phyloP scores from a whole-genome alignment of 306 rosid genomes.

The Psophocarpus tetragonolobus region DNA sequence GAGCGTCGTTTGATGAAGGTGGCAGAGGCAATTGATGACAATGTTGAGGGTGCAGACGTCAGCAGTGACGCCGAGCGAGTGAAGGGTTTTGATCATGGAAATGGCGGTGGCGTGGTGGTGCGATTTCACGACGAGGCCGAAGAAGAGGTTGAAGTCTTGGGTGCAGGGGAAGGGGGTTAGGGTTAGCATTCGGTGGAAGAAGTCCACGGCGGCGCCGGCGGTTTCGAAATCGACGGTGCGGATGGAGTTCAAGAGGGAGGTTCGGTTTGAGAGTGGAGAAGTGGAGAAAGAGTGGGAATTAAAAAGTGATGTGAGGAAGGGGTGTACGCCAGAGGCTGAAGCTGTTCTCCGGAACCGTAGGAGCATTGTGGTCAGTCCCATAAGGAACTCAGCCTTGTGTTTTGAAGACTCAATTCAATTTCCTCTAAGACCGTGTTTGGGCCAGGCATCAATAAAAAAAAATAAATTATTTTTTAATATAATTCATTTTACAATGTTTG shows the following conservation, averaged over 20 bases:
- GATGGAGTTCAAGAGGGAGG: not conserved
- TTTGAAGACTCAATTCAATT: too few species aligned
- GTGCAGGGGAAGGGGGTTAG: conserved; percentile 25
- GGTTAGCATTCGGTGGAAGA: conserved; percentile 38
- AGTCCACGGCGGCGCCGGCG: conserved; percentile 27
- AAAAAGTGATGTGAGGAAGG: not conserved
- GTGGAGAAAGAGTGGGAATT: not conserved
- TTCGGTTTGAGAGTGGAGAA: not conserved
- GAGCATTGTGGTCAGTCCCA: not conserved
- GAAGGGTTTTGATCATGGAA: conserved; percentile 25
- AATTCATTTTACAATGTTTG: too few species aligned
- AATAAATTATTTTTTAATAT: too few species aligned
- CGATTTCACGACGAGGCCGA: conserved; percentile 33
- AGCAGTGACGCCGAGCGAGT: not conserved
- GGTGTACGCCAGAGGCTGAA: not conserved
- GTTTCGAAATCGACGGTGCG: conserved; percentile 12
- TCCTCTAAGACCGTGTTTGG: too few species aligned
- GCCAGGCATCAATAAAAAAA: too few species aligned
- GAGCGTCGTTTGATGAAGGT: not conserved
- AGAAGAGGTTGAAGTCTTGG: conserved; percentile 30
- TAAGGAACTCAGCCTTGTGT: too few species aligned
- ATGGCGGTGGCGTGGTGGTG: conserved; percentile 19
- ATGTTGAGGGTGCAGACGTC: conserved; percentile 35
- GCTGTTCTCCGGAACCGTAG: not conserved
- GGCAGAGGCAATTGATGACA: conserved; percentile 36